Conservation (phyloP, 2,329 filamentous ascomycete species). For the Tolypocladium tundrense region DNA sequence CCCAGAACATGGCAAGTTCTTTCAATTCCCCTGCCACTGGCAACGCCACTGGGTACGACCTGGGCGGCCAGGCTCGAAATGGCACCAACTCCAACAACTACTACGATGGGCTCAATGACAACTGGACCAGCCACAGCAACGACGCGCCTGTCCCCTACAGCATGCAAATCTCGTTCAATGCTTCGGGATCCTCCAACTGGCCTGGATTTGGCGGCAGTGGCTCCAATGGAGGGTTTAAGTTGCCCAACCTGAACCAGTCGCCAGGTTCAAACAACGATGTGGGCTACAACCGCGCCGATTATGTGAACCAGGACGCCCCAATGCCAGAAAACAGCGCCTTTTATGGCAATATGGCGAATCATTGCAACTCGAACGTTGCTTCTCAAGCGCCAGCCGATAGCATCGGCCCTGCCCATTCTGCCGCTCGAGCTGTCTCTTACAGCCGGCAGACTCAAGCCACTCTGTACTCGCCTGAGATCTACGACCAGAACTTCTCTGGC, state of each 20-base stretch:
- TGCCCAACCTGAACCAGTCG: constrained; percentile 1
- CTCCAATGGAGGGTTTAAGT: not conserved
- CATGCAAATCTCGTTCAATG: not conserved
- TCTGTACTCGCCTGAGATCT: not conserved
- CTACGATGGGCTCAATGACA: not conserved
- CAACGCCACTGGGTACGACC: not conserved
- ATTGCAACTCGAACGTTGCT: not conserved
- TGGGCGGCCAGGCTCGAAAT: not conserved
- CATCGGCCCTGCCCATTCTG: too few relatives aligned
- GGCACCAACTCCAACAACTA: not conserved
- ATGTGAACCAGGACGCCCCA: not conserved
- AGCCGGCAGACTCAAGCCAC: not conserved
- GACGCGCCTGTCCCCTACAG: not conserved
- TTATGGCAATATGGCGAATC: not conserved
- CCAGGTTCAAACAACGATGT: not conserved
- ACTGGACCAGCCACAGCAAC: not conserved
- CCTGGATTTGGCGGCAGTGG: not conserved
- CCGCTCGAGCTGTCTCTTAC: not conserved
- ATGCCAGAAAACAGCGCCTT: not conserved
- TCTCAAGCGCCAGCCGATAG: not conserved
- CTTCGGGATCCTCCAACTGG: not conserved
- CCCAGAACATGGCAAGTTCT: not conserved
- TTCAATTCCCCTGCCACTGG: not conserved
- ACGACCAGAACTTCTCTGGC: not conserved
- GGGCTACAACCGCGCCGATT: not conserved